phyloP scores from a whole-genome alignment of 805 yeast species.

The Candida maesae region DNA sequence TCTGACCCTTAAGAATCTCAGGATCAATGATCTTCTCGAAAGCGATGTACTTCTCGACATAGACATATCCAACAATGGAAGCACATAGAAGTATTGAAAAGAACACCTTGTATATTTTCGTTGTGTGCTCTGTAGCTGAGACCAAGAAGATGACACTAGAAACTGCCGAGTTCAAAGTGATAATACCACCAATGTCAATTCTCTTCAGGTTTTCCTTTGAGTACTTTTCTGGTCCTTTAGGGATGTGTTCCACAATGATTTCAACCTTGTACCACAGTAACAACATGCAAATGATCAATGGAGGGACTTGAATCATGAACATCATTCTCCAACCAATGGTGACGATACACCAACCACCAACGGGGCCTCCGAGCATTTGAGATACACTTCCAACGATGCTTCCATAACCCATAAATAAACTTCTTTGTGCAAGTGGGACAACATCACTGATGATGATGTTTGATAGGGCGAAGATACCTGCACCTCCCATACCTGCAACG shows the following conservation, averaged over 20 bases:
- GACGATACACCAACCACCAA: conserved; percentile 38
- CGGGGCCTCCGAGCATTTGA: conserved; percentile 41
- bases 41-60: conserved; percentile 36
- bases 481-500: conserved; percentile 56
- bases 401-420: conserved; percentile 50
- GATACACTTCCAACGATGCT: conserved; percentile 36
- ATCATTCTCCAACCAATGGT: conserved; percentile 43
- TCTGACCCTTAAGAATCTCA: conserved; percentile 34
- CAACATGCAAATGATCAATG: conserved; percentile 27
- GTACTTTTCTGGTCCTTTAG: conserved; percentile 28
- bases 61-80: conserved; percentile 23
- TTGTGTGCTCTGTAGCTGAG: conserved; percentile 23
- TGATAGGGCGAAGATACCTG: conserved; percentile 49
- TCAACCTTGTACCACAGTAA: conserved; percentile 29
- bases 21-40: conserved; percentile 40
- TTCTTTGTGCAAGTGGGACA: conserved; percentile 50
- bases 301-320: conserved; percentile 40
- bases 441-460: conserved; percentile 53
- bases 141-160: conserved; percentile 34
- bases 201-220: conserved; percentile 31
- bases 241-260: conserved; percentile 27
- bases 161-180: conserved; percentile 32
- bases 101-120: conserved; percentile 11
- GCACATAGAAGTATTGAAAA: conserved; percentile 14
- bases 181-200: conserved; percentile 41